Percentiles rank a stretch among this genome's conserved stretches.
These are phyloP conservation scores for Podila verticillata DNA, from an alignment of 192 early-diverging fungal genomes.

Conservation along the genomic window DNA sequence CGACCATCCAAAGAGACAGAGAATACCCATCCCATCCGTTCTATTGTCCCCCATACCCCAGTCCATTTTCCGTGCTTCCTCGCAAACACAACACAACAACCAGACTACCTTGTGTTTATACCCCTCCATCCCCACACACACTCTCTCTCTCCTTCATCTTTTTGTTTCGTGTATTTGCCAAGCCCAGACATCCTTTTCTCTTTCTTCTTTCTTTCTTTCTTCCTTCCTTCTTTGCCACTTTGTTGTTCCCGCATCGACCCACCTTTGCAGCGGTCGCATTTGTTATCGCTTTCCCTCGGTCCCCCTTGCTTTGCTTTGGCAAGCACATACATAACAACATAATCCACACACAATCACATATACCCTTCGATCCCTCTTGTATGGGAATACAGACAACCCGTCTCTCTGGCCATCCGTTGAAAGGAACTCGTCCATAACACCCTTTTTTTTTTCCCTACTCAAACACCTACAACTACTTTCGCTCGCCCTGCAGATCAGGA, in stretches of 20 bases:
- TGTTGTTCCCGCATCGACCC: too few relatives aligned
- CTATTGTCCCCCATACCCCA: background rate
- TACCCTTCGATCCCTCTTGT: background rate
- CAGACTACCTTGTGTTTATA: background rate
- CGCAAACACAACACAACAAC: background rate
- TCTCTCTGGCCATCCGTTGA: background rate
- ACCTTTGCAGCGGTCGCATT: too few relatives aligned
- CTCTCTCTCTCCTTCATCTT: too few relatives aligned
- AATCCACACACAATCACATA: background rate
- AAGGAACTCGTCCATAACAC: background rate
- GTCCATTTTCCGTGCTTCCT: background rate
- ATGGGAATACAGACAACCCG: background rate
- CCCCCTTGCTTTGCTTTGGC: too few relatives aligned
- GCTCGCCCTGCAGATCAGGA: conserved; percentile 1
- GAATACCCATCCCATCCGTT: background rate
- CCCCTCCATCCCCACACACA: background rate
- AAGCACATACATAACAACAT: too few relatives aligned
- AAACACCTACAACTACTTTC: background rate
- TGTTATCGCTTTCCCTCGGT: too few relatives aligned
- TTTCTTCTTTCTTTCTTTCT: too few relatives aligned
- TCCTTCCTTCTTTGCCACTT: too few relatives aligned
- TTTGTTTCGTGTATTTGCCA: too few relatives aligned
- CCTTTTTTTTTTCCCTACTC: background rate
- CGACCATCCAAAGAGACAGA: background rate
- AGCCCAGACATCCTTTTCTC: too few relatives aligned